phyloP scores from a whole-genome alignment of 2,329 filamentous ascomycete species.

The Proliferodiscus dingleyae region DNA sequence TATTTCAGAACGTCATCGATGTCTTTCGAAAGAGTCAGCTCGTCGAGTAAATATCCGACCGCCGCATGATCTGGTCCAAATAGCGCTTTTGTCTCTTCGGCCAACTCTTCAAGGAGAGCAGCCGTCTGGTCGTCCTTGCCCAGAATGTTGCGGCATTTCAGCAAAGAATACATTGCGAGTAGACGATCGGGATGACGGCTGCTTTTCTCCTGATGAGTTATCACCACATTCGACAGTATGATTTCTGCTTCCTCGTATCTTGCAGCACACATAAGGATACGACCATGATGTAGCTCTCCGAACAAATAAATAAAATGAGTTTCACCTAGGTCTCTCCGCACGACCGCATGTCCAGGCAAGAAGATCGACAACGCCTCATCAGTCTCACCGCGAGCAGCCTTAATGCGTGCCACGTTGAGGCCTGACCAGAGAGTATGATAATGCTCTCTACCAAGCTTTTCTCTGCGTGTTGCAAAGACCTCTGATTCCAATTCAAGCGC shows the following conservation, averaged over 20 bases:
- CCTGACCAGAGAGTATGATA: slow-evolving; percentile 6
- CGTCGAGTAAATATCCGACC: slow-evolving; percentile 6
- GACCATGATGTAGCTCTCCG: slow-evolving; percentile 6
- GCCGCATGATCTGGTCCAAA: slow-evolving; percentile 9
- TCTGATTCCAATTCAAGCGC: slow-evolving; percentile 3
- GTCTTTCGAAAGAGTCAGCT: slow-evolving; percentile 6
- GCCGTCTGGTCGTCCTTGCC: slow-evolving; percentile 4
- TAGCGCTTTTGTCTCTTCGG: slow-evolving; percentile 5
- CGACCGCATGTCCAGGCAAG: slow-evolving; percentile 1
- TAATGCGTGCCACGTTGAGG: slow-evolving; percentile 6
- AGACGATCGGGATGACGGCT: slow-evolving; percentile 6
- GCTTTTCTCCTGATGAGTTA: slow-evolving; percentile 1
- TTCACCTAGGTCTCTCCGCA: slow-evolving; percentile 3
- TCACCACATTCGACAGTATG: slow-evolving; percentile 4
- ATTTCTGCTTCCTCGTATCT: slow-evolving; percentile 3
- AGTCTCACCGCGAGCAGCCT: slow-evolving; percentile 1
- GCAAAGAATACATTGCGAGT: slow-evolving; percentile 8
- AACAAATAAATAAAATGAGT: slow-evolving; percentile 6
- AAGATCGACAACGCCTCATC: slow-evolving; percentile 3
- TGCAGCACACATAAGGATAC: slow-evolving; percentile 4
- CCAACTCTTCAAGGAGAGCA: slow-evolving; percentile 4
- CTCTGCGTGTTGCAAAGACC: slow-evolving; percentile 1
- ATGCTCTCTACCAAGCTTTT: slow-evolving; percentile 5
- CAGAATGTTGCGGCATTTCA: slow-evolving; percentile 9
- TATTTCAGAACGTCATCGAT: slow-evolving; percentile 2